Evolutionary conservation across 352 stramenopile genomes (phyloP).

Genomic region (Peronospora farinosa): DNA sequence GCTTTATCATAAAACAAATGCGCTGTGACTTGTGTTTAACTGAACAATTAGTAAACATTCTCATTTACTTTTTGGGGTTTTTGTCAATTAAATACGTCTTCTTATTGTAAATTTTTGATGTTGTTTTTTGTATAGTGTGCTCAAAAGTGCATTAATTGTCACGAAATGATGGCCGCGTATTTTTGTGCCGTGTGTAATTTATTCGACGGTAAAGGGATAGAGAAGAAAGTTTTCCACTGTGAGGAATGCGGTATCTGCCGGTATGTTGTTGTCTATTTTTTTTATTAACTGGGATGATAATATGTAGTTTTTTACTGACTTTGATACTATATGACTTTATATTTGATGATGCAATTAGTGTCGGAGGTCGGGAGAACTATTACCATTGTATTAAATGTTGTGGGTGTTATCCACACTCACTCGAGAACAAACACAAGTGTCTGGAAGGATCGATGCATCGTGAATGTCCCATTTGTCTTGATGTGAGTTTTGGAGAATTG

Average conservation of each 20-base stretch:
- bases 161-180: constrained; percentile 47
- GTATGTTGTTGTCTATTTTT: constrained; percentile 17
- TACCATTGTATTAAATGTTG: constrained; percentile 77
- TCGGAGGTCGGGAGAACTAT: constrained; percentile 71
- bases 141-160: constrained; percentile 41
- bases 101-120: not conserved
- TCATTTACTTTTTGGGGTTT: not conserved
- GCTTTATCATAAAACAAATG: constrained; percentile 65
- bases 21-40: constrained; percentile 54
- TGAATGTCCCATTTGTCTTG: constrained; percentile 76
- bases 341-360: constrained; percentile 22
- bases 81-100: not conserved
- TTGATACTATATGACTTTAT: not conserved
- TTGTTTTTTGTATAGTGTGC: constrained; percentile 34
- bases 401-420: constrained; percentile 67
- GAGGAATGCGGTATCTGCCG: constrained; percentile 70
- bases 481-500: constrained; percentile 26
- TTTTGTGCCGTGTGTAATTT: constrained; percentile 70
- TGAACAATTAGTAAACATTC: constrained; percentile 49
- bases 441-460: constrained; percentile 74
- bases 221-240: constrained; percentile 73
- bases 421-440: constrained; percentile 71
- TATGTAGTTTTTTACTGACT: not conserved
- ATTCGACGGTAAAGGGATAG: constrained; percentile 54
- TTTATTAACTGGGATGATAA: not conserved